A percentile compares a stretch with the other conserved stretches of the same genome.
phyloP scores from a whole-genome alignment of 805 yeast genomes.

The Metschnikowia gelsemii region DNA sequence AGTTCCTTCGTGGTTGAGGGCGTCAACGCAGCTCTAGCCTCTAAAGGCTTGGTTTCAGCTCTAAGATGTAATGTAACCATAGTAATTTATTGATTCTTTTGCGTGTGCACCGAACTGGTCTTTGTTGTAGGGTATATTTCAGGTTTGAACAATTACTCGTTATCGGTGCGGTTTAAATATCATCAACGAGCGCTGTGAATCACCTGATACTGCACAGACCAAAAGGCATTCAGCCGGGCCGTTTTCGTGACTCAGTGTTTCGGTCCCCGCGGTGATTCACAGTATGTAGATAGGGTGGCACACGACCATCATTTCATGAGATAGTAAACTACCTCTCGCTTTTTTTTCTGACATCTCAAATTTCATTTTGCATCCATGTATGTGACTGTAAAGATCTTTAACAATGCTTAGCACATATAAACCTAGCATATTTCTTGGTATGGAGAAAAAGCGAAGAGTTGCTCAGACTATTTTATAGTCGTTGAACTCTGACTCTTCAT shows the following conservation, averaged over 20 bases:
- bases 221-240: constrained; percentile 5
- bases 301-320: too few species aligned
- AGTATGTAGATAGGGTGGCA: too few species aligned
- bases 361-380: too few species aligned
- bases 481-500: too few species aligned
- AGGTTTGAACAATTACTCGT: not conserved
- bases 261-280: constrained; percentile 13
- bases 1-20: constrained; percentile 86
- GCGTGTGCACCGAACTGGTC: not conserved
- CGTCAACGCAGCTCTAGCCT: constrained; percentile 95
- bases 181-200: constrained; percentile 5
- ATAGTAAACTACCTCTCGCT: too few species aligned
- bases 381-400: too few species aligned
- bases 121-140: not conserved
- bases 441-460: too few species aligned
- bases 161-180: constrained; percentile 10
- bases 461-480: too few species aligned
- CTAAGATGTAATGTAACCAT: constrained; percentile 77
- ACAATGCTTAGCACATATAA: too few species aligned
- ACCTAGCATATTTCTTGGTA: too few species aligned
- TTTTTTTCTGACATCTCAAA: too few species aligned
- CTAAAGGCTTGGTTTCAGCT: constrained; percentile 96
- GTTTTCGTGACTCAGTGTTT: too few species aligned
- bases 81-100: not conserved
- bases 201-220: constrained; percentile 7